A percentile compares a stretch with the other conserved stretches of the same genome.
Evolutionary conservation across 2,329 filamentous ascomycete genomes (phyloP).

Genomic region (Teratosphaeriaceae sp.): DNA sequence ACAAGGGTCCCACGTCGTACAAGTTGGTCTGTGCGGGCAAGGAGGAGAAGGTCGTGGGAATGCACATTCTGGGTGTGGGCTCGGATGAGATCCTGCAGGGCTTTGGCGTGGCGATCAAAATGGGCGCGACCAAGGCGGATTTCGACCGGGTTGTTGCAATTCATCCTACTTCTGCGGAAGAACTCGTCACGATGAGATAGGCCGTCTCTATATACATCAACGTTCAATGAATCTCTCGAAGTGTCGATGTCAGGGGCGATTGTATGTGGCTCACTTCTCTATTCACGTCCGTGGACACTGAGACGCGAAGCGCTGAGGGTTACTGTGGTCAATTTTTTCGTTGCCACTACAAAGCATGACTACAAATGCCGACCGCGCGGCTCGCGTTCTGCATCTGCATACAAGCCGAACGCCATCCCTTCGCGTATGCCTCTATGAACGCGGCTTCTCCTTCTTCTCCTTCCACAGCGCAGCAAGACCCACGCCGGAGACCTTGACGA

Average conservation of each 20-base stretch:
- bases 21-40: constrained; percentile 71
- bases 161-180: constrained; percentile 50
- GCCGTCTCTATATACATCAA: constrained; percentile 2
- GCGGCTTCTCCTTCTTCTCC: constrained; percentile 39
- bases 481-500: constrained; percentile 99
- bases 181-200: constrained; percentile 44
- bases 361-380: too few relatives aligned
- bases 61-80: constrained; percentile 75
- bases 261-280: background rate
- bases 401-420: background rate
- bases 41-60: constrained; percentile 75
- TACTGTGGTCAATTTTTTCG: too few relatives aligned
- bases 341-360: background rate
- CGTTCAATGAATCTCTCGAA: too few relatives aligned
- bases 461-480: constrained; percentile 65
- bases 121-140: constrained; percentile 56
- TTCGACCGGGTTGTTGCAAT: constrained; percentile 54
- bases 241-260: too few relatives aligned
- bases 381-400: too few relatives aligned
- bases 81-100: constrained; percentile 62
- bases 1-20: constrained; percentile 75
- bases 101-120: constrained; percentile 59
- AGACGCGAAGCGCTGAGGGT: too few relatives aligned
- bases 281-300: too few relatives aligned
- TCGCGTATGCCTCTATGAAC: constrained; percentile 26